Conservation (phyloP, 2,329 filamentous ascomycete genomes). For the Amauroascus verrucosus region DNA sequence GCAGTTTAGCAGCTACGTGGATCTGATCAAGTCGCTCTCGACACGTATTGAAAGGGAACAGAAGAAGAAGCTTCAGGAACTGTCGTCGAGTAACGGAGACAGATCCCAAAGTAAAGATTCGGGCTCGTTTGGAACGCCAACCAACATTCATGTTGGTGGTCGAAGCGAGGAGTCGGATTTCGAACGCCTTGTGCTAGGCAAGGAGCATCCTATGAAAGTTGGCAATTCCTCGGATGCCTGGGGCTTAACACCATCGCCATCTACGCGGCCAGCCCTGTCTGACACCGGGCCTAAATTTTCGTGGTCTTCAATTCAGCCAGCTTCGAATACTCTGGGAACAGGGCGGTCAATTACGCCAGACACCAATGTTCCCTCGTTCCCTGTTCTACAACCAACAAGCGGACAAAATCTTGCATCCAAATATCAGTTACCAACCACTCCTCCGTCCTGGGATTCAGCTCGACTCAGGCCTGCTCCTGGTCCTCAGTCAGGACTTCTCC, state of each 20-base stretch:
- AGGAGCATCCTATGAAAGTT: constrained; percentile 33
- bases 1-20: constrained; percentile 86
- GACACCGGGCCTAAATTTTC: constrained; percentile 32
- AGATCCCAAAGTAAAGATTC: constrained; percentile 30
- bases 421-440: constrained; percentile 9
- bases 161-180: constrained; percentile 65
- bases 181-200: constrained; percentile 78
- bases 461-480: neutral
- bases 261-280: constrained; percentile 19
- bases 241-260: constrained; percentile 24
- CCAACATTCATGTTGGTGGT: constrained; percentile 33
- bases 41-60: constrained; percentile 79
- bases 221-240: constrained; percentile 28
- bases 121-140: constrained; percentile 22
- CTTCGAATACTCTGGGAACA: constrained; percentile 16
- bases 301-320: constrained; percentile 31
- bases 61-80: constrained; percentile 73
- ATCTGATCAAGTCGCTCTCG: constrained; percentile 71
- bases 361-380: constrained; percentile 39
- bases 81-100: constrained; percentile 48
- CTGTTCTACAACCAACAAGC: constrained; percentile 36
- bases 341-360: constrained; percentile 44
- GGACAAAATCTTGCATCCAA: constrained; percentile 19
- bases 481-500: neutral
- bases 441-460: constrained; percentile 10